A percentile compares a stretch with the other conserved stretches of the same genome.
Conservation (phyloP, 257 asterid genomes). For the Penstemon barbatus region DNA sequence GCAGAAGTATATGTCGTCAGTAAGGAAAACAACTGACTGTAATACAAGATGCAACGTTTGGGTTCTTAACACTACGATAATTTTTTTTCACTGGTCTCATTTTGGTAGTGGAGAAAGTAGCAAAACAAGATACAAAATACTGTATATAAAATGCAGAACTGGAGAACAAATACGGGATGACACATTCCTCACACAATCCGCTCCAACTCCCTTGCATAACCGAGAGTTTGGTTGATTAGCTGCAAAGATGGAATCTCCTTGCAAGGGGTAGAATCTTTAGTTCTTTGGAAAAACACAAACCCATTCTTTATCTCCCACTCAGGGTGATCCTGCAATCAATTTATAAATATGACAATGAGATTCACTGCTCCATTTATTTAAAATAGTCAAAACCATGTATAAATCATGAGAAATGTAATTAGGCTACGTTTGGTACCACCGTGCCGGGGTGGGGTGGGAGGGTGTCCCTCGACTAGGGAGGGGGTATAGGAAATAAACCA, state of each 20-base stretch:
- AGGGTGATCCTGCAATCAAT: slow-evolving; percentile 78
- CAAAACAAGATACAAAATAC: background rate
- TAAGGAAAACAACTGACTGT: background rate
- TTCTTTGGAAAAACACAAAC: slow-evolving; percentile 61
- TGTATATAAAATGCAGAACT: background rate
- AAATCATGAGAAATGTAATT: background rate
- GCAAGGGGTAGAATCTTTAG: slow-evolving; percentile 76
- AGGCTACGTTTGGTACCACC: no score
- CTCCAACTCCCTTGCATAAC: slow-evolving; percentile 91
- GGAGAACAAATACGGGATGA: background rate
- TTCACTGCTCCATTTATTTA: background rate
- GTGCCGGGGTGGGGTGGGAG: background rate
- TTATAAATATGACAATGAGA: slow-evolving; percentile 11
- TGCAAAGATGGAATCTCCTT: slow-evolving; percentile 96
- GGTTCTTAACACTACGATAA: background rate
- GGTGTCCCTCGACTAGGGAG: background rate
- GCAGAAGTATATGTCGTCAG: background rate
- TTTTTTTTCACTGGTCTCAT: background rate
- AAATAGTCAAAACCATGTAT: background rate
- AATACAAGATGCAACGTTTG: background rate
- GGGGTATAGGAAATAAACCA: background rate
- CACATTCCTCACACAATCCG: slow-evolving; percentile 56
- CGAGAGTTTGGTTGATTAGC: slow-evolving; percentile 89
- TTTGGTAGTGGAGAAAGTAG: background rate
- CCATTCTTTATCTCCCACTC: slow-evolving; percentile 86